phyloP scores from a whole-genome alignment of 257 asterid species.

The Craterostigma plantagineum region DNA sequence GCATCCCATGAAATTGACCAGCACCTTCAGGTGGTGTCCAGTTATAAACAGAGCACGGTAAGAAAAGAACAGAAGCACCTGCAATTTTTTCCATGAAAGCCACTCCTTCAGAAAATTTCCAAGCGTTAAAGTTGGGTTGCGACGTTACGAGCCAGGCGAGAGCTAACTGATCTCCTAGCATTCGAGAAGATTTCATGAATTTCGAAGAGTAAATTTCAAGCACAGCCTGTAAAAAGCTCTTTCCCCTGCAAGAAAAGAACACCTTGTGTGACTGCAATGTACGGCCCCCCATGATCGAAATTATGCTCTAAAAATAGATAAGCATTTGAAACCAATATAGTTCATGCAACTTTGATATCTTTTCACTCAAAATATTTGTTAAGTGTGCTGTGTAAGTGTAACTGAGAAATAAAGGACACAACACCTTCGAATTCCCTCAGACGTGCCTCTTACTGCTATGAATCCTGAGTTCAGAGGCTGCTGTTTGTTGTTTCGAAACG shows the following conservation, averaged over 20 bases:
- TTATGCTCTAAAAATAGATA: too few relatives aligned
- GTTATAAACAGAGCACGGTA: slow-evolving; percentile 69
- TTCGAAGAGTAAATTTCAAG: slow-evolving; percentile 35
- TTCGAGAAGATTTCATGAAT: slow-evolving; percentile 78
- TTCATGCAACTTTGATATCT: too few relatives aligned
- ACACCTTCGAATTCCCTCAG: slow-evolving; percentile 63
- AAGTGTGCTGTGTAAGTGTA: background rate
- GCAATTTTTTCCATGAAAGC: slow-evolving; percentile 36
- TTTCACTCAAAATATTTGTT: too few relatives aligned
- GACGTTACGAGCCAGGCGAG: slow-evolving; percentile 77
- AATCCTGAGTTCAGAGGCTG: slow-evolving; percentile 94
- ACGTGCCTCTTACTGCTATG: slow-evolving; percentile 80
- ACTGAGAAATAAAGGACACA: background rate
- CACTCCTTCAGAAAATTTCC: slow-evolving; percentile 40
- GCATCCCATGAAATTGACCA: slow-evolving; percentile 96
- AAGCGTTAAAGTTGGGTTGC: slow-evolving; percentile 29
- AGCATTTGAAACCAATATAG: too few relatives aligned
- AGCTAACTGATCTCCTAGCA: slow-evolving; percentile 96
- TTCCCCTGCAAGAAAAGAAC: slow-evolving; percentile 40
- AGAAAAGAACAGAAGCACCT: slow-evolving; percentile 52
- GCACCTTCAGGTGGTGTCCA: slow-evolving; percentile 99
- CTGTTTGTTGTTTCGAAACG: slow-evolving; percentile 87
- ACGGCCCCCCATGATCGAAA: too few relatives aligned
- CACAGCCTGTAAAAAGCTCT: slow-evolving; percentile 49
- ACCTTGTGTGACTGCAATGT: too few relatives aligned